Percentiles rank a stretch among this genome's conserved stretches.
Conservation (phyloP, 2,329 filamentous ascomycete genomes). For the Apiospora sp. region DNA sequence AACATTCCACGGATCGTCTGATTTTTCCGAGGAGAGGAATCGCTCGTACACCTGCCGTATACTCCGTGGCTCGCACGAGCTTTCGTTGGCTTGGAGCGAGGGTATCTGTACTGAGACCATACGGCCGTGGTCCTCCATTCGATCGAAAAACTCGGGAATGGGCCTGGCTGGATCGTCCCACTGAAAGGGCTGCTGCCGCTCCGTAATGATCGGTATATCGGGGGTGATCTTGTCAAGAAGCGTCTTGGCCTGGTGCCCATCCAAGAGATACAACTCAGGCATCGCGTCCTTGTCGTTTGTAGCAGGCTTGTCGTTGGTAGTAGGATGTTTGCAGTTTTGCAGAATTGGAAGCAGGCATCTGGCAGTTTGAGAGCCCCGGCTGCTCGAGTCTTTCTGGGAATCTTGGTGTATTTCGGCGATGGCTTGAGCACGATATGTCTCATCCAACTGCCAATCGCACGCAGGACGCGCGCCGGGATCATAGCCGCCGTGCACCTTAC, state of each 20-base stretch:
- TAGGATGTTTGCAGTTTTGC: constrained; percentile 18
- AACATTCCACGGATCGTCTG: constrained; percentile 24
- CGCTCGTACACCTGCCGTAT: constrained; percentile 24
- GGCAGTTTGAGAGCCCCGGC: constrained; percentile 24
- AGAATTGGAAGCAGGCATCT: constrained; percentile 23
- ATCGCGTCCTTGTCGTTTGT: constrained; percentile 11
- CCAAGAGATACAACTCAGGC: constrained; percentile 20
- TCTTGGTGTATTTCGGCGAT: constrained; percentile 14
- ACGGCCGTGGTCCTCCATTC: constrained; percentile 24
- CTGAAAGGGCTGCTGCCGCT: constrained; percentile 24
- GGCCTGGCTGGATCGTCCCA: constrained; percentile 16
- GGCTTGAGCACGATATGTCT: constrained; percentile 22
- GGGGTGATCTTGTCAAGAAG: constrained; percentile 23
- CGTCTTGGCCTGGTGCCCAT: constrained; percentile 24
- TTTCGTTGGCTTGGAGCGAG: constrained; percentile 12
- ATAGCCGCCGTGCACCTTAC: not conserved
- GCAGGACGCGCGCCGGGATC: constrained; percentile 17
- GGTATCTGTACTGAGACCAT: constrained; percentile 25
- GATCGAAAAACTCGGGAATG: constrained; percentile 23
- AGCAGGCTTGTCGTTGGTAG: too few relatives aligned
- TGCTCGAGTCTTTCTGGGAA: constrained; percentile 14
- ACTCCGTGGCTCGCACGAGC: constrained; percentile 23
- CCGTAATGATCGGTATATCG: constrained; percentile 24
- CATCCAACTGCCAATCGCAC: constrained; percentile 17
- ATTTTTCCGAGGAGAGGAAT: constrained; percentile 15